A percentile compares a stretch with the other conserved stretches of the same genome.
Evolutionary conservation across 345 rosid genomes (phyloP).

Genomic region (Rhodamnia rubescens): DNA sequence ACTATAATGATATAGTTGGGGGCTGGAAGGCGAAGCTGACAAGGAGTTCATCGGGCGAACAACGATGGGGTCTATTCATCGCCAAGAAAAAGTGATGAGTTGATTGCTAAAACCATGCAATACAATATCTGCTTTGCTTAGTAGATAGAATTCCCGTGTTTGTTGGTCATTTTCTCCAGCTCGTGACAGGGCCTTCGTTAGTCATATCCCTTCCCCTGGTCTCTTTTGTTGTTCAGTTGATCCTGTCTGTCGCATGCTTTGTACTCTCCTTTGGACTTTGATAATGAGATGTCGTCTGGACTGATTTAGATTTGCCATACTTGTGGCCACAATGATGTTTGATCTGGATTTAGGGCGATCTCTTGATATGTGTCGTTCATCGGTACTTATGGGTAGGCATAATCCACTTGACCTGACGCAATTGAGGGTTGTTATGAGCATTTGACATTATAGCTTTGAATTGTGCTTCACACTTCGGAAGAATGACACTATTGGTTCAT

Average conservation of each 20-base stretch:
- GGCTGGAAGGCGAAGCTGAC: slow-evolving; percentile 45
- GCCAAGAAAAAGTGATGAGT: slow-evolving; percentile 10
- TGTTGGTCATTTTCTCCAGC: background rate
- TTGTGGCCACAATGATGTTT: background rate
- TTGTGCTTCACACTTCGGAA: background rate
- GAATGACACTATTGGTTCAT: background rate
- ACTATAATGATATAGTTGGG: slow-evolving; percentile 43
- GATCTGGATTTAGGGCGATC: background rate
- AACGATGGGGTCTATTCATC: slow-evolving; percentile 38
- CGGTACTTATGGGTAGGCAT: background rate
- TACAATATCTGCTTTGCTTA: background rate
- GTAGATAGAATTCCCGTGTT: background rate
- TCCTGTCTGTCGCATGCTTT: background rate
- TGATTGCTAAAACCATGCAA: background rate
- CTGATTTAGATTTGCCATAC: background rate
- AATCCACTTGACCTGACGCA: background rate
- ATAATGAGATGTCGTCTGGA: background rate
- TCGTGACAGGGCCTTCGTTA: background rate
- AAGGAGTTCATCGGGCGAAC: slow-evolving; percentile 31
- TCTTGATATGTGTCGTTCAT: background rate
- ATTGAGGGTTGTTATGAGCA: background rate
- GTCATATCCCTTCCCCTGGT: background rate
- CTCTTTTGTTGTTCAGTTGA: background rate
- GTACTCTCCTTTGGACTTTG: background rate
- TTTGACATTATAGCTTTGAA: background rate